Conservation (phyloP, 2,329 filamentous ascomycete species). For the Xylaria sp. region DNA sequence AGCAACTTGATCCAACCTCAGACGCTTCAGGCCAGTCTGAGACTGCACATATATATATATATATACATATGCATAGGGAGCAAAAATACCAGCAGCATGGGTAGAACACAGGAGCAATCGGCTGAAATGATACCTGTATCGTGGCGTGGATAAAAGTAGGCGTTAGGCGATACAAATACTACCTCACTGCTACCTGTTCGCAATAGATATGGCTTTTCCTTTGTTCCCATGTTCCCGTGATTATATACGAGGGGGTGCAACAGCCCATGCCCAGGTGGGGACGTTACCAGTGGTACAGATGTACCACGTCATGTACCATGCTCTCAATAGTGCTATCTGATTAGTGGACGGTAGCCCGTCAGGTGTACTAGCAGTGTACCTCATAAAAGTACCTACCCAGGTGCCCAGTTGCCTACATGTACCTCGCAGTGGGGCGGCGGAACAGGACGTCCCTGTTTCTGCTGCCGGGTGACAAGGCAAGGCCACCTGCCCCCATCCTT, state of each 20-base stretch:
- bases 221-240: conserved; percentile 18
- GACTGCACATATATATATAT: neutral
- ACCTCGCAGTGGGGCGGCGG: conserved; percentile 26
- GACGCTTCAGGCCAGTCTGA: conserved; percentile 7
- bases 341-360: neutral
- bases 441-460: conserved; percentile 29
- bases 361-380: neutral
- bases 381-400: neutral
- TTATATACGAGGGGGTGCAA: neutral
- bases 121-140: neutral
- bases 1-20: conserved; percentile 6
- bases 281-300: neutral
- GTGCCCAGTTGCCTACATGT: neutral
- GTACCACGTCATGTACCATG: neutral
- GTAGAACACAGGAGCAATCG: neutral
- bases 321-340: neutral
- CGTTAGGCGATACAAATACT: neutral
- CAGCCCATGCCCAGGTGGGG: neutral
- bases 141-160: conserved; percentile 6
- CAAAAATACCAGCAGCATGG: neutral
- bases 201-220: conserved; percentile 14
- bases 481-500: conserved; percentile 38
- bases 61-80: neutral
- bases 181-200: neutral
- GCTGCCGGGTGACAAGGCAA: conserved; percentile 38